Evolutionary conservation across 2,329 filamentous ascomycete species (phyloP).

Genomic region (Chaetomiaceae sp.): DNA sequence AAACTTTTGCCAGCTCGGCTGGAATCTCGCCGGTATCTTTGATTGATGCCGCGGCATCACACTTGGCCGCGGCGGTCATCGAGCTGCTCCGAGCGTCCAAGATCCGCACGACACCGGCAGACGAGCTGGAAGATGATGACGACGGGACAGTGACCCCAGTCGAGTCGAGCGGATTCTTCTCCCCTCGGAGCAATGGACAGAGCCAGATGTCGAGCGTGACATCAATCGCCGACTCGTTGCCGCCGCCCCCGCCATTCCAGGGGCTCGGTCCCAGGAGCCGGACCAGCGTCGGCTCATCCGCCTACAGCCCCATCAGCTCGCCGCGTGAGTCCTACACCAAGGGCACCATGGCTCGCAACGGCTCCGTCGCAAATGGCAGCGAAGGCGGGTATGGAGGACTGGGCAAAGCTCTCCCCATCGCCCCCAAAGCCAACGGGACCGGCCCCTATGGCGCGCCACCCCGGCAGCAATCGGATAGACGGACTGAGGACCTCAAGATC

Average conservation of each 20-base stretch:
- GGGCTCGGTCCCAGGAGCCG: conserved; percentile 49
- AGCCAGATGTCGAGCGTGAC: conserved; percentile 28
- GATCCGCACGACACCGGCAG: conserved; percentile 68
- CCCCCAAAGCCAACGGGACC: conserved; percentile 36
- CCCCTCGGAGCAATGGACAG: conserved; percentile 43
- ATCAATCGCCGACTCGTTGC: conserved; percentile 40
- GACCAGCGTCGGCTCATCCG: conserved; percentile 63
- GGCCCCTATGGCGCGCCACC: conserved; percentile 32
- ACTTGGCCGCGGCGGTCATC: conserved; percentile 79
- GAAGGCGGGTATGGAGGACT: conserved; percentile 35
- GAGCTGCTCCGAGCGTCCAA: conserved; percentile 81
- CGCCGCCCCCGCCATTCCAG: conserved; percentile 53
- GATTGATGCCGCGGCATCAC: conserved; percentile 86
- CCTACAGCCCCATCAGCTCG: conserved; percentile 69
- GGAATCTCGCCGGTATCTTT: conserved; percentile 91
- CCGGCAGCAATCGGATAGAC: conserved; percentile 36
- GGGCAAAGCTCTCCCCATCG: conserved; percentile 33
- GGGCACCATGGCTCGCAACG: conserved; percentile 21
- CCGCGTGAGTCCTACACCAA: conserved; percentile 54
- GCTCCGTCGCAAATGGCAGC: conserved; percentile 29
- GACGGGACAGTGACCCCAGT: conserved; percentile 61
- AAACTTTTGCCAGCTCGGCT: conserved; percentile 78
- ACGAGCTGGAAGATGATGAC: conserved; percentile 74
- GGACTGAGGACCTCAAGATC: conserved; percentile 54
- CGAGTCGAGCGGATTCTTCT: conserved; percentile 66